These are phyloP conservation scores for Gracilaria domingensis DNA, from an alignment of 23 red algal genomes.

Conservation along the genomic window DNA sequence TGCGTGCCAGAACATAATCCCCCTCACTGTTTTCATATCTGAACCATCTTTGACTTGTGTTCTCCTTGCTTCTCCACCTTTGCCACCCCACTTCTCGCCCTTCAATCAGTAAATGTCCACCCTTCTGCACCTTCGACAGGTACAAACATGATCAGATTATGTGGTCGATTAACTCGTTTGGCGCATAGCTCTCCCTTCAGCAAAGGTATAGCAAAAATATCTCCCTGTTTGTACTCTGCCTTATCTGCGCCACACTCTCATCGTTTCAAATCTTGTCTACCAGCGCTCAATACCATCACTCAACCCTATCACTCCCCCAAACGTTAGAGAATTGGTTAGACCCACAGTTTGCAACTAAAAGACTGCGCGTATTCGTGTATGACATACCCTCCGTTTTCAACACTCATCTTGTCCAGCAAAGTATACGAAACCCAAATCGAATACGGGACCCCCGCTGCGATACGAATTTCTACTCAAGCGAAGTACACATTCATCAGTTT, in stretches of 20 bases:
- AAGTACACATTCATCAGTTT: slow-evolving; percentile 59
- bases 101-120: no score
- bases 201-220: neutral
- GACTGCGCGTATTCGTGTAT: slow-evolving; percentile 63
- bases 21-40: no score
- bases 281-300: neutral
- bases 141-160: no score
- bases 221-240: neutral
- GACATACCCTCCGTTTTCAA: slow-evolving; percentile 72
- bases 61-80: no score
- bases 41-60: no score
- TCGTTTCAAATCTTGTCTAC: neutral
- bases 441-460: slow-evolving; percentile 67
- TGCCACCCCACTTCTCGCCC: no score
- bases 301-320: neutral
- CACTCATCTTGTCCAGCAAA: slow-evolving; percentile 66
- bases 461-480: slow-evolving; percentile 61
- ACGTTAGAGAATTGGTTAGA: slow-evolving; percentile 35
- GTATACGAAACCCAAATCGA: slow-evolving; percentile 28
- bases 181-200: no score
- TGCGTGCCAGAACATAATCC: no score
- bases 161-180: no score
- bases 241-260: neutral
- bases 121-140: no score
- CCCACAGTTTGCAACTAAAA: slow-evolving; percentile 3